phyloP scores from a whole-genome alignment of 352 stramenopile species.

The Aphanomyces invadans region DNA sequence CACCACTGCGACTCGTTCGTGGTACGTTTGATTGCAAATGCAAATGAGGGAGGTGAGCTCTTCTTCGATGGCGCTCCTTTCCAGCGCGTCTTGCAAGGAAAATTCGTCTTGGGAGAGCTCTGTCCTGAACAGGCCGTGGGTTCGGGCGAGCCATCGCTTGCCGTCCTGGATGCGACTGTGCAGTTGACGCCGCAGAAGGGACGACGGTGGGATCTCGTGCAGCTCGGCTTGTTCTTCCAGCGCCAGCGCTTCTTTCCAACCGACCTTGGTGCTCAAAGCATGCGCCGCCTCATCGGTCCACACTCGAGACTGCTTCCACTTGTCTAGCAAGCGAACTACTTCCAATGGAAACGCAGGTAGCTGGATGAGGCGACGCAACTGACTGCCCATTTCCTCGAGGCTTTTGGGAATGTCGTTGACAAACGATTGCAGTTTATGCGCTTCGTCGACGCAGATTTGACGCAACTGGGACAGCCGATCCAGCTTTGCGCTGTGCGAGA shows the following conservation, averaged over 20 bases:
- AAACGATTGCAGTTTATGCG: neutral
- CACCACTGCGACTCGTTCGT: conserved; percentile 40
- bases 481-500: conserved; percentile 15
- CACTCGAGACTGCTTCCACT: conserved; percentile 5
- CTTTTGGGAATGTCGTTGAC: neutral
- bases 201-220: conserved; percentile 53
- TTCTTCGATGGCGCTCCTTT: neutral
- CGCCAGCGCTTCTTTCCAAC: conserved; percentile 30
- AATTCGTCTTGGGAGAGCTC: conserved; percentile 28
- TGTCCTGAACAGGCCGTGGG: conserved; percentile 50
- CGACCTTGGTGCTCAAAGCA: conserved; percentile 24
- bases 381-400: conserved; percentile 8
- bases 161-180: conserved; percentile 58
- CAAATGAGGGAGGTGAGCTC: conserved; percentile 28
- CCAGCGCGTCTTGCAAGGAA: conserved; percentile 11
- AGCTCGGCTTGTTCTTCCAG: conserved; percentile 48
- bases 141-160: conserved; percentile 46
- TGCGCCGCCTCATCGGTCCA: conserved; percentile 18
- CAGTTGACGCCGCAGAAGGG: conserved; percentile 52
- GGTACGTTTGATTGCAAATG: conserved; percentile 62
- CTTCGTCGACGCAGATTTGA: conserved; percentile 8
- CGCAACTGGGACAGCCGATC: conserved; percentile 11
- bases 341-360: conserved; percentile 46
- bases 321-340: conserved; percentile 39
- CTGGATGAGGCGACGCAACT: conserved; percentile 37